Conservation (phyloP, 2,329 filamentous ascomycete species). For the Trichoderma guizhouense region DNA sequence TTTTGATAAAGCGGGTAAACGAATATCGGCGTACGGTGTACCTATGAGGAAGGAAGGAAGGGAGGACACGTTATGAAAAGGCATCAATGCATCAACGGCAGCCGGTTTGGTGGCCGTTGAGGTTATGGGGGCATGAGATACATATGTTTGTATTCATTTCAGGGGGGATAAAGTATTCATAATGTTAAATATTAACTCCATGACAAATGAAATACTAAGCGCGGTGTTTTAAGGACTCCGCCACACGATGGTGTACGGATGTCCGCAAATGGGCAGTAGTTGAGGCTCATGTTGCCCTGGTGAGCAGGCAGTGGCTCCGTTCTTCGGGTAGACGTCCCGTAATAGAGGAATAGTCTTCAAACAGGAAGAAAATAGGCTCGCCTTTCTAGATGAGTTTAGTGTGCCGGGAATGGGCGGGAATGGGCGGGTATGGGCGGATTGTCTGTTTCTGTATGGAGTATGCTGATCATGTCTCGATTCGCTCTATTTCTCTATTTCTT, state of each 20-base stretch:
- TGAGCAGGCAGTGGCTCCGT: not conserved
- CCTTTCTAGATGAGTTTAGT: too few species aligned
- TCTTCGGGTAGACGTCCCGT: not conserved
- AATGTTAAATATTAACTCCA: not conserved
- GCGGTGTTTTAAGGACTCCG: not conserved
- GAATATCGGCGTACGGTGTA: conserved; percentile 3
- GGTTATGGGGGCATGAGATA: not conserved
- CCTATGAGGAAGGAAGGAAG: not conserved
- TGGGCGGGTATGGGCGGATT: not conserved
- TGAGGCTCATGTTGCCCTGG: not conserved
- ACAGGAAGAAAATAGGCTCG: not conserved
- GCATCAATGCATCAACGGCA: not conserved
- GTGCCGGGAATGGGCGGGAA: too few species aligned
- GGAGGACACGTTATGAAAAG: not conserved
- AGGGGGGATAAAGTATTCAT: not conserved
- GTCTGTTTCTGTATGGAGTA: not conserved
- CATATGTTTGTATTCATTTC: not conserved
- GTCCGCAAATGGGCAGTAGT: not conserved
- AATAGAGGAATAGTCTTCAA: not conserved
- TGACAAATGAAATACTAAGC: not conserved
- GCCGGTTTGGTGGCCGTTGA: not conserved
- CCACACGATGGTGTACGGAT: not conserved
- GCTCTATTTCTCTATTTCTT: not conserved
- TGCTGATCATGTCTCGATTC: not conserved
- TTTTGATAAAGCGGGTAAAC: conserved; percentile 2